A percentile compares a stretch with the other conserved stretches of the same genome.
Conservation (phyloP, 768 basidiomycete genomes). For the Agrocybe pediades region DNA sequence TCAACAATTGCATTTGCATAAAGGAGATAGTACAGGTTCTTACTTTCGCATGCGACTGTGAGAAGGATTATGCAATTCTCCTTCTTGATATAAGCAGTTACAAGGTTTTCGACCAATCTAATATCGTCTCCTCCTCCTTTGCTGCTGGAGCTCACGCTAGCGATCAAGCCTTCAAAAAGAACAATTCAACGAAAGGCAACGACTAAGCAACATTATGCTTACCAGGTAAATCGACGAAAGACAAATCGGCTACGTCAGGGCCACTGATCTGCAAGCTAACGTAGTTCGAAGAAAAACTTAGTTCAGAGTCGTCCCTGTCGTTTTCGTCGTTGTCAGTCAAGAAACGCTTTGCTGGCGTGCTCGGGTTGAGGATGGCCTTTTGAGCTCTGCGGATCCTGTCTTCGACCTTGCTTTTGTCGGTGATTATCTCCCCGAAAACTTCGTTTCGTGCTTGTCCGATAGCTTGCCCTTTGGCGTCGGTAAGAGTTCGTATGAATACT, state of each 20-base stretch:
- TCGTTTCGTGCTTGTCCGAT: slow-evolving; percentile 40
- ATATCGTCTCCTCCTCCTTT: slow-evolving; percentile 55
- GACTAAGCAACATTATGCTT: no score
- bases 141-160: slow-evolving; percentile 46
- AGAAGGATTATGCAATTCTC: slow-evolving; percentile 65
- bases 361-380: slow-evolving; percentile 65
- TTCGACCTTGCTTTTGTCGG: slow-evolving; percentile 55
- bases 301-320: slow-evolving; percentile 10
- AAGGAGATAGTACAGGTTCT: slow-evolving; percentile 14
- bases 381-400: slow-evolving; percentile 70
- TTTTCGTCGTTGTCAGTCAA: slow-evolving; percentile 34
- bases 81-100: slow-evolving; percentile 57
- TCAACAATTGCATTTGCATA: neutral
- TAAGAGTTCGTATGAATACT: slow-evolving; percentile 48
- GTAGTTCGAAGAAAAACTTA: slow-evolving; percentile 56
- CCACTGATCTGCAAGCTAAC: slow-evolving; percentile 64
- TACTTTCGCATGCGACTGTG: slow-evolving; percentile 67
- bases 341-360: slow-evolving; percentile 31
- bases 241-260: slow-evolving; percentile 59
- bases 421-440: slow-evolving; percentile 50
- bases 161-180: slow-evolving; percentile 52
- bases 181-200: no score
- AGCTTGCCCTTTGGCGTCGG: slow-evolving; percentile 37
- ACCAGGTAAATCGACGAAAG: slow-evolving; percentile 68
- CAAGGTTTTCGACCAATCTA: slow-evolving; percentile 58